Evolutionary conservation across 306 rosid species (phyloP), one percentile per base, ranked within the genome.

Genomic region (Ammopiptanthus mongolicus): DNA sequence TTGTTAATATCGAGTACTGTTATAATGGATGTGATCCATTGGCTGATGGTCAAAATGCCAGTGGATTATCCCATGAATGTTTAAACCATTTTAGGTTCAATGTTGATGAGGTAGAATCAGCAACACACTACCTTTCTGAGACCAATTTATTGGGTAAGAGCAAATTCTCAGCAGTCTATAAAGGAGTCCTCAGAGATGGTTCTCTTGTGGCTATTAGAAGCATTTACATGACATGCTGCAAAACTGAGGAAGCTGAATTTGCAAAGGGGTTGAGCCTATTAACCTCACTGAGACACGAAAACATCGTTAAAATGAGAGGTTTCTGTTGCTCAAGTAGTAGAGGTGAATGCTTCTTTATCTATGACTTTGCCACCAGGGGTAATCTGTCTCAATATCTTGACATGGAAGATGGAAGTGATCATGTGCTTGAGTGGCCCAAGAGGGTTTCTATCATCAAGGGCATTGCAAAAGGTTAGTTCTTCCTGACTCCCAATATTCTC

Each of bases 261-360:
- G 75, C 89, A 3, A 56, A 76, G 50, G 98, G 97, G 14, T 78
- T 93, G 80, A 72, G 60, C 67, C 68, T 91, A 4, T 48, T 91
- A 14, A 81, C 87, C 58, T 87, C 98, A 6, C 77, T 93, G 67
- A 78, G 86, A 65, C 98, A 93, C 55, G 91, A 85, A 74, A 93
- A 93, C 82, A 86, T 93, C 28, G 91, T 83, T 44, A 87, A 72
- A 78, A 72, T 93, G 82, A 89, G 88, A 82, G 98, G 98, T 59
- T 93, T 91, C 70, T 93, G 98, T 82, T 90, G 89, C 88, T 93
- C 98, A 1, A 85, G 83, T 15, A 84, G 96, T 22, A 85, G 98
- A 76, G 93, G 97, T 50, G 98, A 89, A 77, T 93, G 96, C 76
- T 93, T 80, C 73, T 91, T 93, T 64, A 69, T 93, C 83, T 88